Percentiles rank a stretch among this genome's conserved stretches.
Conservation (phyloP, 148 eudicot genomes). For the Arctostaphylos glauca region DNA sequence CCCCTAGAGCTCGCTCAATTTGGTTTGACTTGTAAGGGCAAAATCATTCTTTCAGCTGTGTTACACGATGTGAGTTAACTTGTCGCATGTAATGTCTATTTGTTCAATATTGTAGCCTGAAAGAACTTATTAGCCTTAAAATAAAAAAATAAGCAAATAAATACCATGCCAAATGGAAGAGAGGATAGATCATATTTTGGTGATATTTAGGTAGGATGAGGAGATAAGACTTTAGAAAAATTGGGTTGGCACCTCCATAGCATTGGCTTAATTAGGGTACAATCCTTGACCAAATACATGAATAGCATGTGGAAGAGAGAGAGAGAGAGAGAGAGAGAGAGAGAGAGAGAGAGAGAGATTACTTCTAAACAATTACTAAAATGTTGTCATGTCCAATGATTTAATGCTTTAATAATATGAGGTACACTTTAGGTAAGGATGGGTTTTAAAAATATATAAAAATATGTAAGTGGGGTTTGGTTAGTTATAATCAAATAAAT, state of each 20-base stretch:
- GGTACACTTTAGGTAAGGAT: background rate
- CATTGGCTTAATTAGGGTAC: background rate
- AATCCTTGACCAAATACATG: background rate
- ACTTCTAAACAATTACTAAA: background rate
- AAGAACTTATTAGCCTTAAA: too few species aligned
- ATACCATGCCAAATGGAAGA: too few species aligned
- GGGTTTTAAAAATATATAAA: background rate
- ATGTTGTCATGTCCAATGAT: conserved; percentile 4
- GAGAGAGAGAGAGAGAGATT: background rate
- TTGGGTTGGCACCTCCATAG: background rate
- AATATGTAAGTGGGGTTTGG: conserved; percentile 4
- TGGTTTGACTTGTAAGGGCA: too few species aligned
- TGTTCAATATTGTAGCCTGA: too few species aligned
- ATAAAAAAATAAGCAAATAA: too few species aligned
- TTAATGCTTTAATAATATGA: background rate
- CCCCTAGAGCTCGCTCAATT: too few species aligned
- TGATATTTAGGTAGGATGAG: background rate
- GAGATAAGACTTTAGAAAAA: too few species aligned
- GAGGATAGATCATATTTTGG: background rate
- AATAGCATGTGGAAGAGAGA: background rate
- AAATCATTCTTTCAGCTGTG: too few species aligned
- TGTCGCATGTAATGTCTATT: too few species aligned
- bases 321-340: background rate
- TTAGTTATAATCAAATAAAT: background rate
- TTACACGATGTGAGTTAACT: too few species aligned